Evolutionary conservation across 495 filamentous ascomycete species (phyloP).

Genomic region (Trichoderma erinaceum): DNA sequence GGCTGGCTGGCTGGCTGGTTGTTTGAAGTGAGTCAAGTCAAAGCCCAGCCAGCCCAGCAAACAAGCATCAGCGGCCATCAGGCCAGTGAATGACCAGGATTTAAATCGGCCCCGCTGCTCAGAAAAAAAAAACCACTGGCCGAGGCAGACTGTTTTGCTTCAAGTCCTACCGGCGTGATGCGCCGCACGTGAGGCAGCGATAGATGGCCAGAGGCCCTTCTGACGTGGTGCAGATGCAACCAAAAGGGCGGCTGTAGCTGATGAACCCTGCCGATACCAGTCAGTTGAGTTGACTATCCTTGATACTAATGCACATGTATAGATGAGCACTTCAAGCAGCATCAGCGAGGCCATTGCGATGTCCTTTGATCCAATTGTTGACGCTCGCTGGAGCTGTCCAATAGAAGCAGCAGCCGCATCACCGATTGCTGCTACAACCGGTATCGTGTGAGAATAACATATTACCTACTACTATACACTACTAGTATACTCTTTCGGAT

Average conservation of each 20-base stretch:
- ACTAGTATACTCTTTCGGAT: too few species aligned
- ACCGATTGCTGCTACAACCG: too few species aligned
- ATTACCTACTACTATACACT: too few species aligned
- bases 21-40: neutral
- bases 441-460: too few species aligned
- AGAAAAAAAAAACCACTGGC: neutral
- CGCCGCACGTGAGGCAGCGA: neutral
- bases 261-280: neutral
- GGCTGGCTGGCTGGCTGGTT: too few species aligned
- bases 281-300: neutral
- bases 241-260: neutral
- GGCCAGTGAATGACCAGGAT: too few species aligned
- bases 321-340: too few species aligned
- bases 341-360: constrained; percentile 1
- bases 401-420: too few species aligned
- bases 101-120: too few species aligned
- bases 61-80: neutral
- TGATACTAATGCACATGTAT: too few species aligned
- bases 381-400: too few species aligned
- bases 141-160: neutral
- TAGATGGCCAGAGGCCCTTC: neutral
- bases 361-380: too few species aligned
- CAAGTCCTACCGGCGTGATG: neutral
- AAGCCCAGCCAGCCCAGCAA: neutral
- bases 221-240: constrained; percentile 11